Conservation (phyloP, 2,329 filamentous ascomycete genomes). For the Cylindrodendrum hubeiense region DNA sequence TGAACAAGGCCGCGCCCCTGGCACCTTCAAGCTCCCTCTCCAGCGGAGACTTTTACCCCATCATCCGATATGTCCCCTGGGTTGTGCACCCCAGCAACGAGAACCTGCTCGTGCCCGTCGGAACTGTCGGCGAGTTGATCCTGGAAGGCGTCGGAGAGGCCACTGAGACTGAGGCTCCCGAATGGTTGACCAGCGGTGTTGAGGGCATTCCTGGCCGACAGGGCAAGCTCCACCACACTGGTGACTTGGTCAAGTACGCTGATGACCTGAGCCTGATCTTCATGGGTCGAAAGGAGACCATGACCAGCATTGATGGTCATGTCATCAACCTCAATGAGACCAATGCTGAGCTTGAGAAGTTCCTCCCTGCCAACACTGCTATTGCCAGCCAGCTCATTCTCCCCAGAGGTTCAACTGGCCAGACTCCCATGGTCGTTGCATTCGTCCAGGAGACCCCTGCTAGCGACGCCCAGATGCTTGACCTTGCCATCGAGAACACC, state of each 20-base stretch:
- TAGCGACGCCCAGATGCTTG: conserved; percentile 13
- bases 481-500: conserved; percentile 23
- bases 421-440: conserved; percentile 38
- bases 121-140: conserved; percentile 51
- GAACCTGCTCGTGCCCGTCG: conserved; percentile 45
- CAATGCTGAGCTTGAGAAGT: conserved; percentile 35
- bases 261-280: conserved; percentile 42
- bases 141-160: conserved; percentile 47
- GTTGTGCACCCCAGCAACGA: conserved; percentile 43
- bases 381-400: conserved; percentile 36
- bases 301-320: conserved; percentile 39
- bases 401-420: conserved; percentile 31
- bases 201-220: conserved; percentile 34
- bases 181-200: conserved; percentile 38
- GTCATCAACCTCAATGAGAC: conserved; percentile 42
- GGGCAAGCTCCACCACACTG: conserved; percentile 39
- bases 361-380: conserved; percentile 30
- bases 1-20: conserved; percentile 41
- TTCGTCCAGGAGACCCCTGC: conserved; percentile 27
- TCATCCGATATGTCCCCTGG: conserved; percentile 41
- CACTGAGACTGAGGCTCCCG: conserved; percentile 30
- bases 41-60: conserved; percentile 39
- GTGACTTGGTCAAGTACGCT: conserved; percentile 41
- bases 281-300: conserved; percentile 36
- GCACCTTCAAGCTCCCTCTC: conserved; percentile 30